Base-by-base conservation (phyloP, 164 flowering plant genomes). In the Stephania yunnanensis region DNA sequence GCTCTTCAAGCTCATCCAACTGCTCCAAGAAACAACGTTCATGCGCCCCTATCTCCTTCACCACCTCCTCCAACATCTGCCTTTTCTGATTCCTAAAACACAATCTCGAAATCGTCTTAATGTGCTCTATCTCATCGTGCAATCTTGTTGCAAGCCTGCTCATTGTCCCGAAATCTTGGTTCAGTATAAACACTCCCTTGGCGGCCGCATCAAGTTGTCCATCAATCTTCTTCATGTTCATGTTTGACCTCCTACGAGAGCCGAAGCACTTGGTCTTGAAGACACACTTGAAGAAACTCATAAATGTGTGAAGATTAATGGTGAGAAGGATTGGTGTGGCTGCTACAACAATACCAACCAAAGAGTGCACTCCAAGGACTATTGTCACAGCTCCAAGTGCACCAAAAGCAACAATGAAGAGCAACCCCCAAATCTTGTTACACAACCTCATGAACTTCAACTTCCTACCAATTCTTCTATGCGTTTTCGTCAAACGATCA, bases 161-260 rank as follows among this genome's bases (percentile, higher is more conserved):
- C 84, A 90, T 82, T 5, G 97, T 91, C 22, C 91, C 93, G 10
- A 94, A 85, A 76, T 94, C 93, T 50, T 86, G 86, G 17, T 86
- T 83, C 70, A 90, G 69, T 48, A 85, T 88, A 69, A 81, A 92
- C 7, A 87, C 78, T 65, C 97, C 97, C 78, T 81, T 89, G 0
- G 92, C 91, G 2, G 97, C 96, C 0, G 85, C 76, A 72, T 94
- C 98, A 6, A 94, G 84, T 78, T 88, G 88, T 6, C 73, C 79
- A 5, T 79, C 77, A 12, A 83, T 63, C n/a, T 75, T 74, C 46
- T 73, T 73, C 4, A 76, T 12, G 42, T 36, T 36, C 42, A 36
- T 36, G 42, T 36, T 36, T 36, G 42, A 36, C 42, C 42, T 0
- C 42, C 42, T 36, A 36, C 42, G 42, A 36, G 4, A 36, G 42